Evolutionary conservation across 768 basidiomycete species (phyloP), one percentile per base, ranked within the genome.

Genomic region (Rhizopogon vinicolor): DNA sequence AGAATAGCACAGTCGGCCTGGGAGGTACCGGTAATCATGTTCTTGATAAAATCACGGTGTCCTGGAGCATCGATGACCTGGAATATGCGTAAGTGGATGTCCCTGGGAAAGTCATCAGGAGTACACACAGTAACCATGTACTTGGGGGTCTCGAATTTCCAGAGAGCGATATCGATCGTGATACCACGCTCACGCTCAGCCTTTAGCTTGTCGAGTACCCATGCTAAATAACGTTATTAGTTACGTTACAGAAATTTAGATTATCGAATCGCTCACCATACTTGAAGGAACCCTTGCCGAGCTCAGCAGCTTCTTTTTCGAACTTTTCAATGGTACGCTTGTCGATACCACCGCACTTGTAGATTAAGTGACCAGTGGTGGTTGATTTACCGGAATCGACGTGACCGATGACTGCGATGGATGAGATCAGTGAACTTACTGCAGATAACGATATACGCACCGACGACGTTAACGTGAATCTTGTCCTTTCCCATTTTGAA

Each of bases 271-370:
- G 74, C 88, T 65, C 62, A 93, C 93, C 93, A 77, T 95, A 95
- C 76, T 93, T 92, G 85, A 92, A 97, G 73, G 92, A 93, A 75
- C 95, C 93, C 83, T 99, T 99, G 73, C 97, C 97, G 72, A 99
- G 91, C 75, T 99, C 97, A 80, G 93, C 93, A 68, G 97, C 97
- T 81, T 99, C 97, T 88, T 99, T 99, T 85, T 99, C 97, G 83
- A 98, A 98, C 83, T 98, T 97, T 79, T 95, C 93, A 64, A 96
- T 95, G 73, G 93, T 94, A 87, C 93, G 93, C 85, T 98, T 99
- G 76, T 99, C 97, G 82, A 99, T 99, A 91, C 97, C 97, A 87
- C 97, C 97, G 76, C 97, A 99, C 88, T 99, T 97, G 92, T 98
- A 98, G 87, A 98, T 98, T 82, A 99, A 84, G 82, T 99, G 97